phyloP scores from a whole-genome alignment of 257 asterid species.

The Coffea eugenioides region DNA sequence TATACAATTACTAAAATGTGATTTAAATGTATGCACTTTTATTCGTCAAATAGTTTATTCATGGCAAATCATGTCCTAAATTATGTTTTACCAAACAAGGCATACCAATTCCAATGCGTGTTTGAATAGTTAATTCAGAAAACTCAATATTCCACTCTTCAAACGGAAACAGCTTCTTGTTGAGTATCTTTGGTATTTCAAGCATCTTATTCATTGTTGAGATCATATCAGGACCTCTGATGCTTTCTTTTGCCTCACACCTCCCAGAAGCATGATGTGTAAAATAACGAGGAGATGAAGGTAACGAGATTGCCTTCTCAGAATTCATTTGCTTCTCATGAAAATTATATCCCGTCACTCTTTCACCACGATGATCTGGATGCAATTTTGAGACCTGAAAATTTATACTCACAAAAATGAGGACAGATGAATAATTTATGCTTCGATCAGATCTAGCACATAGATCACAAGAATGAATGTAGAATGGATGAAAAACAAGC shows the following conservation, averaged over 20 bases:
- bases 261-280: constrained; percentile 45
- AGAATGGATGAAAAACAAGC: too few relatives aligned
- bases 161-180: constrained; percentile 74
- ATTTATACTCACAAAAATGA: neutral
- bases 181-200: constrained; percentile 71
- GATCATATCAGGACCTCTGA: constrained; percentile 58
- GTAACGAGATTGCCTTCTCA: constrained; percentile 73
- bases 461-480: neutral
- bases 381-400: constrained; percentile 63
- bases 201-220: constrained; percentile 83
- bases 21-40: neutral
- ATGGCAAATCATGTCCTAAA: neutral
- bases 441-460: constrained; percentile 1
- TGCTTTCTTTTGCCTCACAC: constrained; percentile 23
- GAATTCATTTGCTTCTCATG: constrained; percentile 33
- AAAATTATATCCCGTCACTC: constrained; percentile 29
- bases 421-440: neutral
- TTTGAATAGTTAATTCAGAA: constrained; percentile 83
- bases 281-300: constrained; percentile 91
- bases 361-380: constrained; percentile 50
- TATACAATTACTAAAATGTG: neutral
- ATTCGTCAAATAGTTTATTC: neutral
- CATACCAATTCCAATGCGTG: constrained; percentile 97
- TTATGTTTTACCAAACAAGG: constrained; percentile 8
- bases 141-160: constrained; percentile 94